phyloP scores from a whole-genome alignment of 2,329 filamentous ascomycete species.

The Grosmannia clavigera region DNA sequence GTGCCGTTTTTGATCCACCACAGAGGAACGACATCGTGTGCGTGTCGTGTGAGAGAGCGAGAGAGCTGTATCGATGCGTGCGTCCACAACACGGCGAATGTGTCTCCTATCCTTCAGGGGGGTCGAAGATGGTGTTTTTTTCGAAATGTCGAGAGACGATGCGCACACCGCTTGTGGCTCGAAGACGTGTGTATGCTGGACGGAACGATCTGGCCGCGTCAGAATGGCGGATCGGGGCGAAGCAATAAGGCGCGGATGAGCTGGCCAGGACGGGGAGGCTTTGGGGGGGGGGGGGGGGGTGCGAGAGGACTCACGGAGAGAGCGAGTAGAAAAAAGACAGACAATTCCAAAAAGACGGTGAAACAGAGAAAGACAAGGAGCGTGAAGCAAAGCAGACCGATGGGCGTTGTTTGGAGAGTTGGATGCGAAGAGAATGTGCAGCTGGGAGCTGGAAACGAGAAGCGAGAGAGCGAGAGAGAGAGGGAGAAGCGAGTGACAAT shows the following conservation, averaged over 20 bases:
- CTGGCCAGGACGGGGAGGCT: background rate
- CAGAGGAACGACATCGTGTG: conserved; percentile 38
- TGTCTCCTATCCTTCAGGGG: background rate
- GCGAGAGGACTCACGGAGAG: background rate
- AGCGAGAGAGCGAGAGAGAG: background rate
- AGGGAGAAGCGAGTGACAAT: background rate
- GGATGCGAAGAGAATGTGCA: background rate
- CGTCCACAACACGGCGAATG: background rate
- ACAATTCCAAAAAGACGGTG: background rate
- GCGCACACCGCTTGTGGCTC: background rate
- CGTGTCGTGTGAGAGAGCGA: background rate
- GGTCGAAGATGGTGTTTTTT: background rate
- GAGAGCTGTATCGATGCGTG: background rate
- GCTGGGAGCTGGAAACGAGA: background rate
- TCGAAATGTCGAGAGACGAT: background rate
- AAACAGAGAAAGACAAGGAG: background rate
- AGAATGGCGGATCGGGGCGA: background rate
- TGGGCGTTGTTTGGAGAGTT: background rate
- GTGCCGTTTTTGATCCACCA: conserved; percentile 70
- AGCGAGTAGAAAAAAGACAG: background rate
- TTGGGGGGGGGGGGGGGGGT: background rate
- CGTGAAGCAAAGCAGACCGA: background rate
- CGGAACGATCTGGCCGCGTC: background rate
- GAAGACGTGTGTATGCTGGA: background rate
- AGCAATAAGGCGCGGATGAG: background rate